These are phyloP conservation scores for Pseudotsuga menziesii DNA, from an alignment of 75 land plant genomes.

Conservation along the genomic window DNA sequence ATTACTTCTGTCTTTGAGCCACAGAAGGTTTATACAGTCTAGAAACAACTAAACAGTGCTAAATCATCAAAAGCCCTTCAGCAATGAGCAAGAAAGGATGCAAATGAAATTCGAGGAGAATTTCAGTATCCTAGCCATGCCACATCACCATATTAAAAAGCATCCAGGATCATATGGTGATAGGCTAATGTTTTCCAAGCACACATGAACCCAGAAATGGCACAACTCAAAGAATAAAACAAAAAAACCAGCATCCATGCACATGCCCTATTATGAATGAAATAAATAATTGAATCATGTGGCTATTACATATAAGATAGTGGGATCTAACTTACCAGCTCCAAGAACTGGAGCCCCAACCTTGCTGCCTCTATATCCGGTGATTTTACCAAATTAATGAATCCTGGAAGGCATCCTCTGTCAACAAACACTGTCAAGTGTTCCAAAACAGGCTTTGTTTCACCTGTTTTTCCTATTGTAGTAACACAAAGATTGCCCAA, in stretches of 20 bases:
- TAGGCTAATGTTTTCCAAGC: not conserved
- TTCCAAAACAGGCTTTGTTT: conserved; percentile 48
- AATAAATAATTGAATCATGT: not conserved
- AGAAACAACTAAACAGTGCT: no score
- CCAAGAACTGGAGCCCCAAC: conserved; percentile 91
- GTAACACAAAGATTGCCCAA: conserved; percentile 91
- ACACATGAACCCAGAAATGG: not conserved
- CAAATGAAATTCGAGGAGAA: not conserved
- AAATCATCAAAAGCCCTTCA: not conserved
- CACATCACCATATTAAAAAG: not conserved
- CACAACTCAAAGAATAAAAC: not conserved
- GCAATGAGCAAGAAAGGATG: not conserved
- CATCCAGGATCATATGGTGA: not conserved
- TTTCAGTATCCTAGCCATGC: not conserved
- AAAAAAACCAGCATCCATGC: not conserved
- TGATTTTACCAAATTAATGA: conserved; percentile 73
- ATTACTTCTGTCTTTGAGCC: no score
- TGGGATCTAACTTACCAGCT: conserved; percentile 56
- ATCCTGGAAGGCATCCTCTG: conserved; percentile 82
- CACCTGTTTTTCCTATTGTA: conserved; percentile 39
- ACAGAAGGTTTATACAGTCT: no score
- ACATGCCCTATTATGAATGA: not conserved
- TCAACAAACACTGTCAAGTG: conserved; percentile 69
- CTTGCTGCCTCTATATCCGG: conserved; percentile 87
- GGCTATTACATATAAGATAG: not conserved